Percentiles rank a stretch among this genome's conserved stretches.
Conservation (phyloP, 2,329 filamentous ascomycete species). For the Exophiala oligosperma region DNA sequence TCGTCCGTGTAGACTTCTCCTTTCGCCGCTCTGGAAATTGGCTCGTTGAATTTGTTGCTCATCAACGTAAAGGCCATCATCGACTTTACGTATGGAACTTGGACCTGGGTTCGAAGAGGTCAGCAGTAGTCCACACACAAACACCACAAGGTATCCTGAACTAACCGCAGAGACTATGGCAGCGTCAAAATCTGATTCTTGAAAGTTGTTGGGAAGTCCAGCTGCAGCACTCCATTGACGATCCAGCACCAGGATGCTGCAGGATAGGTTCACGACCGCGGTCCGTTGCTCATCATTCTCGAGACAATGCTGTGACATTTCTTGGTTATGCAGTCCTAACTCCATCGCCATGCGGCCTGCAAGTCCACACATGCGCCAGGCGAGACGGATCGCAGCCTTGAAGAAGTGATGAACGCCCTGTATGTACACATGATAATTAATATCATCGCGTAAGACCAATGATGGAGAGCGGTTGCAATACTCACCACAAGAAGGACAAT, state of each 20-base stretch:
- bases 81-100: not conserved
- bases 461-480: too few species aligned
- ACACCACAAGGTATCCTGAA: not conserved
- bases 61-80: constrained; percentile 1
- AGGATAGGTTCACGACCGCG: not conserved
- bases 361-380: not conserved
- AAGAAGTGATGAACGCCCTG: not conserved
- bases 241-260: constrained; percentile 1
- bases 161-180: not conserved
- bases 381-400: not conserved
- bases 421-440: not conserved
- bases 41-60: constrained; percentile 2
- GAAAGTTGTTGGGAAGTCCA: constrained; percentile 1
- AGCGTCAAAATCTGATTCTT: not conserved
- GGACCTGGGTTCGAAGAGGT: not conserved
- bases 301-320: constrained; percentile 1
- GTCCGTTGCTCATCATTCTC: not conserved
- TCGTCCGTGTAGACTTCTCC: not conserved
- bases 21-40: not conserved
- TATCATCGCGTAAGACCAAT: too few species aligned
- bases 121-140: not conserved
- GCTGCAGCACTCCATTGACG: not conserved
- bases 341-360: constrained; percentile 1
- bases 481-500: constrained; percentile 1
- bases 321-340: not conserved